Conservation (phyloP, 345 rosid genomes). For the Syzygium aqueum region DNA sequence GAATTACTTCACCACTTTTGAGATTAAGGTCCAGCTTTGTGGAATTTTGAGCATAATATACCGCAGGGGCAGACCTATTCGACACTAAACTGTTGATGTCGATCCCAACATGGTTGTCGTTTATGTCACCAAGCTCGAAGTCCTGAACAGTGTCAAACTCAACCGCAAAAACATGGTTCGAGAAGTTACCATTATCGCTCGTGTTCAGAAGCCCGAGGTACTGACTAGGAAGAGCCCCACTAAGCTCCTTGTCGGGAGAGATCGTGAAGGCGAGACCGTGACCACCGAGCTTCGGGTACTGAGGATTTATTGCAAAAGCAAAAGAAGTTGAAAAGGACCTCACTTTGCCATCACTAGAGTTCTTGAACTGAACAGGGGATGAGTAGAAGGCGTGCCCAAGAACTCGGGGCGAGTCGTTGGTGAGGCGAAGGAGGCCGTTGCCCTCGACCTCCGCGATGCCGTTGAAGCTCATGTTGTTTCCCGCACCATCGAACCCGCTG, state of each 20-base stretch:
- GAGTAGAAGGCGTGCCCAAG: conserved; percentile 84
- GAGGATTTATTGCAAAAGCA: conserved; percentile 63
- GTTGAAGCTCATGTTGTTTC: conserved; percentile 28
- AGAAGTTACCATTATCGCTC: conserved; percentile 29
- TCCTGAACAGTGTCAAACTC: conserved; percentile 80
- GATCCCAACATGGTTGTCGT: conserved; percentile 83
- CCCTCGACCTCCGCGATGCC: conserved; percentile 42
- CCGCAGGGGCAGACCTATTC: conserved; percentile 46
- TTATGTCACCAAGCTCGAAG: conserved; percentile 52
- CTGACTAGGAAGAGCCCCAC: conserved; percentile 54
- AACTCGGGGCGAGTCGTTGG: conserved; percentile 35
- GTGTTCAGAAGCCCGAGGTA: conserved; percentile 60
- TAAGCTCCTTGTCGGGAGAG: conserved; percentile 37
- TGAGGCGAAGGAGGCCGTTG: conserved; percentile 53
- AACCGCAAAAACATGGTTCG: conserved; percentile 64
- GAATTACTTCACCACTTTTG: conserved; percentile 40
- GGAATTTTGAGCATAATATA: conserved; percentile 29
- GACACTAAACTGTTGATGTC: conserved; percentile 59
- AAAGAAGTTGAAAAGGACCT: conserved; percentile 78
- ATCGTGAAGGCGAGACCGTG: conserved; percentile 77
- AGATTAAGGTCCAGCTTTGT: conserved; percentile 28
- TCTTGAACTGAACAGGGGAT: conserved; percentile 47
- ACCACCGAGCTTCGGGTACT: conserved; percentile 61
- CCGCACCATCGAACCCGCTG: conserved; percentile 30
- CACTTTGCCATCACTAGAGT: conserved; percentile 18